Base-by-base conservation (phyloP, 805 yeast genomes). In the Groenewaldozyma tartarivorans region DNA sequence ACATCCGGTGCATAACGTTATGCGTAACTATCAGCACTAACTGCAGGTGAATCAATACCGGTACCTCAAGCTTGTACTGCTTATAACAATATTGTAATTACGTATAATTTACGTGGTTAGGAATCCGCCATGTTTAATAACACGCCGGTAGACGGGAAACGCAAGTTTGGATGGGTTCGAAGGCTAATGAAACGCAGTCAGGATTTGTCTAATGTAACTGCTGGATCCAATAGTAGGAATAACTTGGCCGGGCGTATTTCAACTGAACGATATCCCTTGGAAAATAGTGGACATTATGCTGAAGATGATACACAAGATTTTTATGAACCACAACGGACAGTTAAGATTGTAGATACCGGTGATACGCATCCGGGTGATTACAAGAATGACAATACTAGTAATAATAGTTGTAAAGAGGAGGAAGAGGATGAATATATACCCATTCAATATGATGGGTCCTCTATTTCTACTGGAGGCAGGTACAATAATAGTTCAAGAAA, bases 101-200 rank as follows among this genome's bases (percentile, higher is more conserved):
- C n/a, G n/a, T n/a, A n/a, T n/a, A n/a, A n/a, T n/a, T n/a, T n/a
- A n/a, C n/a, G n/a, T n/a, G n/a, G n/a, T n/a, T n/a, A n/a, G n/a
- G n/a, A n/a, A n/a, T n/a, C n/a, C n/a, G n/a, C n/a, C n/a, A n/a
- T n/a, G n/a, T n/a, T n/a, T n/a, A n/a, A n/a, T n/a, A n/a, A n/a
- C n/a, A n/a, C n/a, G n/a, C n/a, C n/a, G n/a, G n/a, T n/a, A n/a
- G 31, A 26, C 18, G 20, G 36, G 21, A 24, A 43, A 21, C 26
- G 42, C 20, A 43, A 45, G 44, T 47, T 47, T 42, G 40, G 47
- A 17, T 47, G 50, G 50, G 46, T 47, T 33, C 39, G 46, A 17
- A n/a, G 44, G 36, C 32, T 47, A 13, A 45, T 47, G 41, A 32
- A 30, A n/a, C 38, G 48, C 20, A 24, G 29, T 24, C 29, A 24